phyloP scores from a whole-genome alignment of 2,329 filamentous ascomycete species.

The Fragosphaeria purpurea region DNA sequence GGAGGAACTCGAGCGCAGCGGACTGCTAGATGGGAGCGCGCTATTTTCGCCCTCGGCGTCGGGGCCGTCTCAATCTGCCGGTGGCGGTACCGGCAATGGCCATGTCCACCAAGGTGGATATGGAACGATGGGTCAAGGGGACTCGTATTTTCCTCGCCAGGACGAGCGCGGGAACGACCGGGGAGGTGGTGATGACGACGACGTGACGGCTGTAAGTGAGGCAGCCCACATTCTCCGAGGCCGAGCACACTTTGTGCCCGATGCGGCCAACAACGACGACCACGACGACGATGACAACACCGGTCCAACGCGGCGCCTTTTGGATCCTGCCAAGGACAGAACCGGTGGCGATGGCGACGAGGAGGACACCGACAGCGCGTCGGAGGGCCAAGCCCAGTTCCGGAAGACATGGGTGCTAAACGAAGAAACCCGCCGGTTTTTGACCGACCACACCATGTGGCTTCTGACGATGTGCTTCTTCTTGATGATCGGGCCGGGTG shows the following conservation, averaged over 20 bases:
- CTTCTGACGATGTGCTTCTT: slow-evolving; percentile 84
- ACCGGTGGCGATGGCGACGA: slow-evolving; percentile 5
- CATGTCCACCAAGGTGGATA: slow-evolving; percentile 6
- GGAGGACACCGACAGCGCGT: slow-evolving; percentile 17
- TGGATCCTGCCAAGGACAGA: slow-evolving; percentile 13
- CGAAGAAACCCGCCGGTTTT: slow-evolving; percentile 75
- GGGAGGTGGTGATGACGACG: slow-evolving; percentile 8
- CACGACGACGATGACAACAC: slow-evolving; percentile 7
- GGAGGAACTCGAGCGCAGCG: slow-evolving; percentile 83
- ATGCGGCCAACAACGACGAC: not conserved
- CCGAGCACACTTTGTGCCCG: no score
- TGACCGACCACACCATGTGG: slow-evolving; percentile 92
- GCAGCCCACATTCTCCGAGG: slow-evolving; percentile 2
- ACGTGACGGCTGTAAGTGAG: slow-evolving; percentile 2
- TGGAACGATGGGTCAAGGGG: slow-evolving; percentile 9
- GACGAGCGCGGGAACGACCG: not conserved
- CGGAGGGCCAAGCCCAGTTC: slow-evolving; percentile 40
- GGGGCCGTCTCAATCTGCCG: slow-evolving; percentile 37
- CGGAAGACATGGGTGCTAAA: slow-evolving; percentile 85
- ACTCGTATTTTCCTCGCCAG: slow-evolving; percentile 6
- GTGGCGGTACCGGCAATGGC: slow-evolving; percentile 1
- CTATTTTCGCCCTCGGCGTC: slow-evolving; percentile 56
- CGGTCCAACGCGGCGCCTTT: slow-evolving; percentile 2
- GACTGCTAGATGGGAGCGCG: slow-evolving; percentile 64
- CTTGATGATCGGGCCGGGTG: slow-evolving; percentile 86